Conservation (phyloP, 805 yeast species). For the Schizosaccharomyces lindneri region DNA sequence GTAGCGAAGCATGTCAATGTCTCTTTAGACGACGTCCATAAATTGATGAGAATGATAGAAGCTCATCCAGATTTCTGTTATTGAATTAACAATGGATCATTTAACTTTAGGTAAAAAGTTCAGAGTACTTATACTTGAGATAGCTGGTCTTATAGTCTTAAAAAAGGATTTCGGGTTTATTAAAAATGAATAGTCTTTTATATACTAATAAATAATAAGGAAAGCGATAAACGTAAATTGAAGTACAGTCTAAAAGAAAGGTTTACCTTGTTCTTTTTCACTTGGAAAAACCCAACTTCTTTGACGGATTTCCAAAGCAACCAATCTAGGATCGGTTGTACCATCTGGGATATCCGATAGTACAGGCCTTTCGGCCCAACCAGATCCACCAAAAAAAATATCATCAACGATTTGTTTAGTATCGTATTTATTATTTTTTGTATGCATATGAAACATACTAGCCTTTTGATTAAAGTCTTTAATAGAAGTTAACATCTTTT, state of each 20-base stretch:
- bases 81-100: not conserved
- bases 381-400: constrained; percentile 1
- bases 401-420: not conserved
- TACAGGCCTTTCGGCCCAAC: not conserved
- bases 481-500: not conserved
- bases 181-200: not conserved
- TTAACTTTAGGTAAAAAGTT: too few relatives aligned
- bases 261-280: not conserved
- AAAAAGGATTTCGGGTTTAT: not conserved
- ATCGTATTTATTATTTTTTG: not conserved
- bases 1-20: not conserved
- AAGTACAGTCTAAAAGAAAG: not conserved
- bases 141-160: too few relatives aligned
- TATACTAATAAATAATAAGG: not conserved
- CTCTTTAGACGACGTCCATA: not conserved
- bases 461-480: not conserved
- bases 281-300: not conserved
- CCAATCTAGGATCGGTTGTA: not conserved
- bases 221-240: not conserved
- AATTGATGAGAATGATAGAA: not conserved
- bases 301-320: not conserved
- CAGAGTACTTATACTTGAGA: too few relatives aligned
- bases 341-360: not conserved
- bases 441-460: not conserved
- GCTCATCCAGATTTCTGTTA: not conserved